Evolutionary conservation across 768 basidiomycete genomes (phyloP).

Genomic region (Hysterangium stoloniferum): DNA sequence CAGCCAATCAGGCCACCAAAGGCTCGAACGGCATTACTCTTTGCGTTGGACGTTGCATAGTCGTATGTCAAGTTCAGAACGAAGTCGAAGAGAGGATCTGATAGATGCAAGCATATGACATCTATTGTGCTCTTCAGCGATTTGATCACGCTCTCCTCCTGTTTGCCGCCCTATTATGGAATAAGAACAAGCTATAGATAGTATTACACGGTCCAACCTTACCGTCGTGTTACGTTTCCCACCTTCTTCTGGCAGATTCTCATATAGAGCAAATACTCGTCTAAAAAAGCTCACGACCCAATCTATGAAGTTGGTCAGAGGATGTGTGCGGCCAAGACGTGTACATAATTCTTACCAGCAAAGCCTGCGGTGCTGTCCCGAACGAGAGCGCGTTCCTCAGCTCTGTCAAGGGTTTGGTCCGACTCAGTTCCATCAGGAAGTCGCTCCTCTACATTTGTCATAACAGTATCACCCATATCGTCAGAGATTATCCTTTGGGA

Average conservation of each 20-base stretch:
- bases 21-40: constrained; percentile 84
- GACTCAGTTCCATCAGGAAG: constrained; percentile 47
- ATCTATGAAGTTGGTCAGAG: constrained; percentile 34
- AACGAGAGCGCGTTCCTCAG: constrained; percentile 65
- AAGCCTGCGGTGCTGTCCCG: constrained; percentile 74
- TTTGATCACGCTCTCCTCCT: constrained; percentile 69
- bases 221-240: constrained; percentile 44
- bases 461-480: constrained; percentile 40
- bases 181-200: neutral
- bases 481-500: constrained; percentile 34
- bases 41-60: constrained; percentile 83
- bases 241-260: constrained; percentile 92
- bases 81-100: constrained; percentile 71
- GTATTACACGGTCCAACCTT: neutral
- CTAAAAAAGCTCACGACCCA: constrained; percentile 77
- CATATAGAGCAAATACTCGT: constrained; percentile 73
- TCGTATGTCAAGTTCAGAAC: constrained; percentile 78
- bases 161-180: constrained; percentile 73
- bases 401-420: constrained; percentile 39
- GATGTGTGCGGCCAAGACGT: neutral
- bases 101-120: constrained; percentile 73
- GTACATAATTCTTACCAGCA: constrained; percentile 63
- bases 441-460: constrained; percentile 27
- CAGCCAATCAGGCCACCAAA: constrained; percentile 85
- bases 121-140: constrained; percentile 76